Percentiles rank a stretch among this genome's conserved stretches.
Evolutionary conservation across 75 land plant genomes (phyloP).

Genomic region (Ceratopteris richardii): DNA sequence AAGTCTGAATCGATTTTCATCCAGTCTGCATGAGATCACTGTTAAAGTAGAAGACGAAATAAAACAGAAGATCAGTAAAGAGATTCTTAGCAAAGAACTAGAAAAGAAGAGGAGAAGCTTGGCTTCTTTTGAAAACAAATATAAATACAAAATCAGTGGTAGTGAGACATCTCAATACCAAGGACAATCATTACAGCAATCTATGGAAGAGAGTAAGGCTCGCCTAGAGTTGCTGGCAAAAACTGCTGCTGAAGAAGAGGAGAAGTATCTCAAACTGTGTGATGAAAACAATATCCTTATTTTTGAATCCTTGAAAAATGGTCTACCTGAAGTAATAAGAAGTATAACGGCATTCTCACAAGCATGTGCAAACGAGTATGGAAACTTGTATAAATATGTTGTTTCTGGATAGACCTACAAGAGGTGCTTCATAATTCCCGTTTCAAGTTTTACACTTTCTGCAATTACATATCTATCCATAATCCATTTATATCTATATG

Average conservation of each 20-base stretch:
- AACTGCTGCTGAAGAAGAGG: constrained; percentile 11
- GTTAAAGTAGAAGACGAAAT: constrained; percentile 14
- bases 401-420: no score
- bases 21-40: constrained; percentile 10
- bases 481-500: no score
- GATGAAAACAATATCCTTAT: constrained; percentile 14
- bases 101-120: constrained; percentile 16
- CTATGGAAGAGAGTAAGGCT: neutral
- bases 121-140: neutral
- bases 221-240: constrained; percentile 11
- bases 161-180: neutral
- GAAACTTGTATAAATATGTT: neutral
- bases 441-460: no score
- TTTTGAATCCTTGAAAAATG: constrained; percentile 17
- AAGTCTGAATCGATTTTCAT: constrained; percentile 17
- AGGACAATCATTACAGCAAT: neutral
- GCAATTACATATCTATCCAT: no score
- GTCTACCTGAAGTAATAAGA: constrained; percentile 22
- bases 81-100: neutral
- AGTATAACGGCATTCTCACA: constrained; percentile 12
- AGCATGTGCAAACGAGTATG: neutral
- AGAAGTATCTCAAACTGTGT: constrained; percentile 10
- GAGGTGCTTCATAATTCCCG: no score
- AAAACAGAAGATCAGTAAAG: constrained; percentile 13
- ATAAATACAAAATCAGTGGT: neutral